phyloP scores from a whole-genome alignment of 1,139 yeast species.

The Pichia sp. region DNA sequence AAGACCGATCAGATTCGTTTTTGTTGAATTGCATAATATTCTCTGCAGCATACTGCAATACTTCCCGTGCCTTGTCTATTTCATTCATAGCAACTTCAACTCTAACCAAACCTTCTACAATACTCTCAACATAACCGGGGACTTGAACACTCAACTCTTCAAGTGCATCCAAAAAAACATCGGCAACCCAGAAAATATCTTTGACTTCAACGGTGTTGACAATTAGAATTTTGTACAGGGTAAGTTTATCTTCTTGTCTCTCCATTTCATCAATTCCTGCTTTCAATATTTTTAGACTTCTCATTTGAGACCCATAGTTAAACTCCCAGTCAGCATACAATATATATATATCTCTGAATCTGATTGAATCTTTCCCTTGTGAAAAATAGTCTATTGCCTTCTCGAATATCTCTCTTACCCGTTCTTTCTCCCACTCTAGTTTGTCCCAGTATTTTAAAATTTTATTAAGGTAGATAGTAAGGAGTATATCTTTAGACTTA shows the following conservation, averaged over 20 bases:
- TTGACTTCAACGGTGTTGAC: slow-evolving; percentile 18
- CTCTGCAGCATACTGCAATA: slow-evolving; percentile 45
- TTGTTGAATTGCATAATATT: slow-evolving; percentile 28
- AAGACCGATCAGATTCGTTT: slow-evolving; percentile 13
- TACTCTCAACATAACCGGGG: slow-evolving; percentile 21
- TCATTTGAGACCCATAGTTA: slow-evolving; percentile 37
- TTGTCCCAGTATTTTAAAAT: slow-evolving; percentile 31
- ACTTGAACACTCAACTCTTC: slow-evolving; percentile 32
- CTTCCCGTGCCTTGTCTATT: slow-evolving; percentile 50
- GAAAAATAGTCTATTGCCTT: slow-evolving; percentile 37
- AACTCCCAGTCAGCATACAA: slow-evolving; percentile 61
- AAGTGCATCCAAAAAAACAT: slow-evolving; percentile 37
- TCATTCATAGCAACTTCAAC: slow-evolving; percentile 44
- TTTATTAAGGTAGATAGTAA: slow-evolving; percentile 61
- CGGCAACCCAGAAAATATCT: slow-evolving; percentile 21
- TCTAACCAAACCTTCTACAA: slow-evolving; percentile 28
- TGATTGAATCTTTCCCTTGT: slow-evolving; percentile 26
- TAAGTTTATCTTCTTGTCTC: slow-evolving; percentile 26
- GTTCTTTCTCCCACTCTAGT: slow-evolving; percentile 38
- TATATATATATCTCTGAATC: slow-evolving; percentile 39
- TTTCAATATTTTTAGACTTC: slow-evolving; percentile 37
- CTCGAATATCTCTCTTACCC: slow-evolving; percentile 70
- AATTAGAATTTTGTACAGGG: slow-evolving; percentile 28
- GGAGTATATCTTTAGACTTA: slow-evolving; percentile 60
- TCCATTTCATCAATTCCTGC: slow-evolving; percentile 32